Percentiles rank a stretch among this genome's conserved stretches.
Conservation (phyloP, 1,284 basidiomycete genomes). For the Fistulinella cinereoalba region DNA sequence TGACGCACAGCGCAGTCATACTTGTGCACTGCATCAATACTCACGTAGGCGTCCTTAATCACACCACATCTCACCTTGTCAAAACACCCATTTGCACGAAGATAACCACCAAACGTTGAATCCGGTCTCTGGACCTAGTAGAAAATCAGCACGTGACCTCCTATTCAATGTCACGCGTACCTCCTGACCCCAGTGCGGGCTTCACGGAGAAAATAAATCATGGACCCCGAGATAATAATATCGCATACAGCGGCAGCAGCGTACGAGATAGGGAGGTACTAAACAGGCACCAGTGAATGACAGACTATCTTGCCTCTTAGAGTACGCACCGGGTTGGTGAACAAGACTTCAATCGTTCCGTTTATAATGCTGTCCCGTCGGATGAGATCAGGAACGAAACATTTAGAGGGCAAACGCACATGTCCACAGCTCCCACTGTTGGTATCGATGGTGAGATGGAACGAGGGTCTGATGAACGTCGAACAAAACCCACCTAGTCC, state of each 20-base stretch:
- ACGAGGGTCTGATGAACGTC: too few relatives aligned
- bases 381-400: background rate
- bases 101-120: conserved; percentile 4
- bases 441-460: background rate
- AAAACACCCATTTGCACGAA: conserved; percentile 2
- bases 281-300: background rate
- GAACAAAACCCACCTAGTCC: background rate
- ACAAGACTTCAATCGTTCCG: background rate
- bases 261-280: conserved; percentile 1
- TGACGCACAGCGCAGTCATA: background rate
- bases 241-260: conserved; percentile 2
- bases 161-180: background rate
- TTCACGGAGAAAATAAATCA: conserved; percentile 11
- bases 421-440: background rate
- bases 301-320: background rate
- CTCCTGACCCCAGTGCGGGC: conserved; percentile 4
- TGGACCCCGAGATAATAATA: conserved; percentile 4
- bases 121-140: conserved; percentile 1
- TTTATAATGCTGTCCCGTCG: background rate
- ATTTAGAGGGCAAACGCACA: background rate
- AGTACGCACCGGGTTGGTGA: conserved; percentile 1
- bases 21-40: too few relatives aligned
- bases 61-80: background rate
- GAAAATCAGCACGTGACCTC: background rate
- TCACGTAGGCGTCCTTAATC: too few relatives aligned